Evolutionary conservation across 192 early-diverging fungal species (phyloP).

Genomic region (Ramicandelaber brevisporus): DNA sequence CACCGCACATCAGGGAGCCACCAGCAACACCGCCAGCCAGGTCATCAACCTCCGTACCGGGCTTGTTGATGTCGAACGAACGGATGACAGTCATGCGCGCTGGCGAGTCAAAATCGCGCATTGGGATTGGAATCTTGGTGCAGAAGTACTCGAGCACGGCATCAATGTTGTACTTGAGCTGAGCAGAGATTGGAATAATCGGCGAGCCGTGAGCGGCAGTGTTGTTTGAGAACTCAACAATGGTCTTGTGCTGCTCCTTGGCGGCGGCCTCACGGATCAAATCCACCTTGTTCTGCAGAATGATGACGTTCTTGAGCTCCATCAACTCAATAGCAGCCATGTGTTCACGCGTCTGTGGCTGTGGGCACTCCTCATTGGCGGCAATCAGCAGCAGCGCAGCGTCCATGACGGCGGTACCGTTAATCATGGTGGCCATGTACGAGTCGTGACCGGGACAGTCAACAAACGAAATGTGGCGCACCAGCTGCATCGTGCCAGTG

Average conservation of each 20-base stretch:
- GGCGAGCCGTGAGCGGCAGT: constrained; percentile 87
- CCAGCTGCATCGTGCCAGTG: constrained; percentile 58
- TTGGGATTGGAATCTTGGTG: constrained; percentile 82
- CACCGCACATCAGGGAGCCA: constrained; percentile 83
- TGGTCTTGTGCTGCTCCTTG: constrained; percentile 68
- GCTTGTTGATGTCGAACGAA: constrained; percentile 97
- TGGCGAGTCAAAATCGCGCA: constrained; percentile 74
- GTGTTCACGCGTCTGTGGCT: constrained; percentile 97
- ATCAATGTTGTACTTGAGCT: constrained; percentile 97
- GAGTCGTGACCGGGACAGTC: constrained; percentile 99
- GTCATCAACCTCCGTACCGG: constrained; percentile 75
- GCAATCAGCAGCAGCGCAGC: constrained; percentile 92
- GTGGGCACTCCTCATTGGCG: constrained; percentile 94
- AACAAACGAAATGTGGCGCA: constrained; percentile 91
- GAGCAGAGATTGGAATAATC: constrained; percentile 92
- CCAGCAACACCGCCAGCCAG: constrained; percentile 95
- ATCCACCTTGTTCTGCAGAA: constrained; percentile 98
- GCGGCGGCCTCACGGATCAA: constrained; percentile 83
- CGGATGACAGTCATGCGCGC: constrained; percentile 93
- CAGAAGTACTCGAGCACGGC: constrained; percentile 94
- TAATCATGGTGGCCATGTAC: constrained; percentile 98
- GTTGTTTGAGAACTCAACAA: constrained; percentile 78
- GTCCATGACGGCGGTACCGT: constrained; percentile 98
- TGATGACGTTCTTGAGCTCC: constrained; percentile 89
- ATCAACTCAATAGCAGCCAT: constrained; percentile 98